Conservation (phyloP, 2,329 filamentous ascomycete genomes). For the Cryphonectria radicalis region DNA sequence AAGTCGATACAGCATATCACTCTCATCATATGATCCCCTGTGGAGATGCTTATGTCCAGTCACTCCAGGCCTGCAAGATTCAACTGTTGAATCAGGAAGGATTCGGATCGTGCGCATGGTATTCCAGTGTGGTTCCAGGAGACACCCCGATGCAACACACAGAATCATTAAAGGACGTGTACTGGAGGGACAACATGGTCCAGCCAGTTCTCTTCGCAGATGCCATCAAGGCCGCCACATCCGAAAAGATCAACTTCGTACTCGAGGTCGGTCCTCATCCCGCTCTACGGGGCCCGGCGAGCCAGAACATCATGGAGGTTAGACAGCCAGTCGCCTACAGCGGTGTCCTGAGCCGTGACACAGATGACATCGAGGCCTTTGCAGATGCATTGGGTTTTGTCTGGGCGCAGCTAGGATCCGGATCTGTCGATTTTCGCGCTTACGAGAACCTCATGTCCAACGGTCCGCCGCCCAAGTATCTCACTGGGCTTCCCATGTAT, state of each 20-base stretch:
- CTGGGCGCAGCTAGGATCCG: neutral
- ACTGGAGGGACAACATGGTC: neutral
- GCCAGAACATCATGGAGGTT: neutral
- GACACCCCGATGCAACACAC: neutral
- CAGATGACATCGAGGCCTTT: neutral
- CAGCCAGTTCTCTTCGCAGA: neutral
- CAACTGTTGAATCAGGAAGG: neutral
- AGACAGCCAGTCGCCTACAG: neutral
- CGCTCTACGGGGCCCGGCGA: neutral
- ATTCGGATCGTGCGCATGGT: neutral
- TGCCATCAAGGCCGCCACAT: neutral
- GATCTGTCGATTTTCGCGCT: neutral
- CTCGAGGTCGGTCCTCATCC: neutral
- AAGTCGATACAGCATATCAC: constrained; percentile 46
- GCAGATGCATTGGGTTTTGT: neutral
- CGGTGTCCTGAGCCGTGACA: neutral
- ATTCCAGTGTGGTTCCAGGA: neutral
- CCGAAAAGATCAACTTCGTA: neutral
- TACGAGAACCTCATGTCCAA: neutral
- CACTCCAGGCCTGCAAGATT: neutral
- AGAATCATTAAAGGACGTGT: neutral
- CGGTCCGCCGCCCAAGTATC: neutral
- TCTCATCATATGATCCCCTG: constrained; percentile 36
- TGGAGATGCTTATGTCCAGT: neutral
- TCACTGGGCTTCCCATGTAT: constrained; percentile 7